Evolutionary conservation across 768 basidiomycete species (phyloP).

Genomic region (Psilocybe cubensis): DNA sequence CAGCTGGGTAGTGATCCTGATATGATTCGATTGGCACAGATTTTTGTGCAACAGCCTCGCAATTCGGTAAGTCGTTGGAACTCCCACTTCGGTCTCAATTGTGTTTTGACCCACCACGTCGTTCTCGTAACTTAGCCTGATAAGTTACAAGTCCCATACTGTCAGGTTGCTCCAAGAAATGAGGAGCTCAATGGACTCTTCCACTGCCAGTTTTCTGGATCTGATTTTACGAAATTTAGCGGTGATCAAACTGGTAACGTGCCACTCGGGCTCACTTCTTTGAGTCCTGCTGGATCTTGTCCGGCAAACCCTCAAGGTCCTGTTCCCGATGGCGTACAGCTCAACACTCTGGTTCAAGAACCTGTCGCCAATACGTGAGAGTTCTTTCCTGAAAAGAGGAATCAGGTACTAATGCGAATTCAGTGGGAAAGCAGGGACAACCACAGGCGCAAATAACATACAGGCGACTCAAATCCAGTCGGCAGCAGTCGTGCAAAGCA

Average conservation of each 20-base stretch:
- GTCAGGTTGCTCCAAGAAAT: slow-evolving; percentile 48
- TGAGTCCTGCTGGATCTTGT: slow-evolving; percentile 47
- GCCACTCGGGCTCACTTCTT: slow-evolving; percentile 40
- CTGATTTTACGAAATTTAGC: slow-evolving; percentile 40
- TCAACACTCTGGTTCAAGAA: slow-evolving; percentile 36
- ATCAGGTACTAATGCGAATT: no score
- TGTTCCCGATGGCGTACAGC: slow-evolving; percentile 44
- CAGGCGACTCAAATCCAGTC: no score
- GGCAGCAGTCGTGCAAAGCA: no score
- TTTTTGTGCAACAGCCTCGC: slow-evolving; percentile 50
- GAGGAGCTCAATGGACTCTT: slow-evolving; percentile 48
- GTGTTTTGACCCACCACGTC: not conserved
- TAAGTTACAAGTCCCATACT: slow-evolving; percentile 45
- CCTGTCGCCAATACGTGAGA: slow-evolving; percentile 26
- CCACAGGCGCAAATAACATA: no score
- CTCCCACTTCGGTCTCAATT: not conserved
- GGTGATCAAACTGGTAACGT: slow-evolving; percentile 47
- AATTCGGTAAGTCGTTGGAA: slow-evolving; percentile 38
- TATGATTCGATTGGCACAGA: slow-evolving; percentile 46
- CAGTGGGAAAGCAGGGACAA: no score
- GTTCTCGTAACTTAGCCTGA: slow-evolving; percentile 32
- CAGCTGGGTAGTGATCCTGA: slow-evolving; percentile 40
- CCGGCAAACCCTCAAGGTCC: slow-evolving; percentile 43
- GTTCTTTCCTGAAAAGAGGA: no score
- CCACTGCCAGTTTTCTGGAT: slow-evolving; percentile 48